Base-by-base conservation (phyloP, 768 basidiomycete genomes). In the Leccinellum albellum region DNA sequence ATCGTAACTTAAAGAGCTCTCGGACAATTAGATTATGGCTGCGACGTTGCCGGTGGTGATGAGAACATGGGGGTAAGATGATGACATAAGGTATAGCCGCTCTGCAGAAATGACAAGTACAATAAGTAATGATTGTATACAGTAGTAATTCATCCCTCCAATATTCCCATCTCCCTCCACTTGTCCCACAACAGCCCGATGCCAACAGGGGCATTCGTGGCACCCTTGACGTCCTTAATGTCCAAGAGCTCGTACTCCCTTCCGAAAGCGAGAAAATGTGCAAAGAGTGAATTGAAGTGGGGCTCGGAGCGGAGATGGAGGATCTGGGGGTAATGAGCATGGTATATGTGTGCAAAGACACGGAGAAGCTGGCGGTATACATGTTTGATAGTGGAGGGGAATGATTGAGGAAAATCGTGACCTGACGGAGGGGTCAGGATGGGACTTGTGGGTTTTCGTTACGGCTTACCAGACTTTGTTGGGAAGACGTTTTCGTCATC, bases 351-450 rank as follows among this genome's bases (percentile, higher is more conserved):
- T 10, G 96, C 95, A 69, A 98, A 98, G 62, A 98, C 90, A 49
- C 96, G 91, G 55, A 98, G 83, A 33, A 98, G 90, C 67, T 98
- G 95, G 31, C 94, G 91, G 75, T 98, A 98, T 66, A 98, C 88
- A 71, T 95, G 93, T 60, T 93, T 93, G 64, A 89, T 79, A 13
- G 94, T 94, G 10, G 88, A 83, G 1, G 96, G 93, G 78, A 98
- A 98, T 51, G 82, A 83, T 42, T 82, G 84, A 50, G 92, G 87
- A 74, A 98, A 98, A 44, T 91, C 82, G 52, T 90, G 89, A 47
- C 91, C 94, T 94, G 26, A 40, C 2, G 52, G 13, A 55, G 29
- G n/a, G 51, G 31, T 44, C n/a, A 58, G 37, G 20, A 20, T 12
- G 48, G 23, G 14, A 50, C 5, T 6, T 6, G 24, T 12, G 10